Evolutionary conservation across 768 basidiomycete genomes (phyloP), one percentile per base, ranked within the genome.

Genomic region (Leccinum fibrillosum): DNA sequence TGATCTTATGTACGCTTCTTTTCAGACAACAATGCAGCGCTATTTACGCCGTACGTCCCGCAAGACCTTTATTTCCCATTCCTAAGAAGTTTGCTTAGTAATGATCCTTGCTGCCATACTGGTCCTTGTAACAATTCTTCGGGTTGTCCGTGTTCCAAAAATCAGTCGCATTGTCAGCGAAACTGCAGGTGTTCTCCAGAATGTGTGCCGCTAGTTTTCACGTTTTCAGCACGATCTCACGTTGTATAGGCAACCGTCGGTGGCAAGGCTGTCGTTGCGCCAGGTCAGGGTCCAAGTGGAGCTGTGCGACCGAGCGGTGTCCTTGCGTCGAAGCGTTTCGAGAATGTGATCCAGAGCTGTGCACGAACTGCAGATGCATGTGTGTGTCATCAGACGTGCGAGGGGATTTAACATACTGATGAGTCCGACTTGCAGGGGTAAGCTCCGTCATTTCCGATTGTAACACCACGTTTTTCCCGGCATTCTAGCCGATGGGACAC

Each of bases 321-420:
- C 77, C 79, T 9, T 91, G 89, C 65, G 74, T 70, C 51, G 69
- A 63, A 21, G 73, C 77, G 0, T 65, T 73, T 9, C 76, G 83
- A 35, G 89, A 90, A 67, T 91, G 89, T 58, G 86, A 89, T 68
- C 86, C 87, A 3, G 83, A 84, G 35, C 57, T 88, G 9, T 91
- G 89, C 59, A 6, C 63, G 11, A 73, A 73, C 12, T 87, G 87
- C 65, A 72, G 75, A 59, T 75, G 79, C 54, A 78, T 67, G 84
- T 85, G 47, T 62, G 78, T 72, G 19, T 52, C 37, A 26, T 28
- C 42, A 39, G 17, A 35, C 23, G 8, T 15, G 17, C 6, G 10
- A 4, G 42, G 32, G 13, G 19, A n/a, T 10, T 26, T 11, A 32
- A 13, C 23, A 37, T 47, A 10, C 21, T 56, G 12, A 66, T 5